These are phyloP conservation scores for Stachybotrys echinatus DNA, from an alignment of 2,329 filamentous ascomycete species.

Conservation along the genomic window DNA sequence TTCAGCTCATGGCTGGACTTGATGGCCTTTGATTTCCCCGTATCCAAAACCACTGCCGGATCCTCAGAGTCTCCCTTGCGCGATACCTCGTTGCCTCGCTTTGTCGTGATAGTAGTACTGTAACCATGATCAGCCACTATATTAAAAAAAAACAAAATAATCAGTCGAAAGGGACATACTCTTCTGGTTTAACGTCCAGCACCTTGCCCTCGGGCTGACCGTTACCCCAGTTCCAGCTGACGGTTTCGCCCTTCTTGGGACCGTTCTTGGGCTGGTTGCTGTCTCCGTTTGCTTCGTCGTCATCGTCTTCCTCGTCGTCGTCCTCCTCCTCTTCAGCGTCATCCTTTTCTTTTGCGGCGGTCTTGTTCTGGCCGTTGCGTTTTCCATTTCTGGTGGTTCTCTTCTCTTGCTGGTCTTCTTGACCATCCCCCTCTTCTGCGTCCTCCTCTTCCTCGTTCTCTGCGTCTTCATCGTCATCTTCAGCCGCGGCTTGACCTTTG, in stretches of 20 bases:
- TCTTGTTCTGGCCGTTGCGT: slow-evolving; percentile 1
- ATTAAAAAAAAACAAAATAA: not conserved
- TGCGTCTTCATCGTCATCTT: slow-evolving; percentile 10
- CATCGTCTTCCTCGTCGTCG: slow-evolving; percentile 8
- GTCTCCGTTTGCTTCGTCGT: slow-evolving; percentile 5
- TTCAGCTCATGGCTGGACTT: slow-evolving; percentile 35
- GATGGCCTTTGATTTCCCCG: slow-evolving; percentile 35
- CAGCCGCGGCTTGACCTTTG: slow-evolving; percentile 12
- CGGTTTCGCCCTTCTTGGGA: slow-evolving; percentile 33
- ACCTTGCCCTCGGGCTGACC: slow-evolving; percentile 38
- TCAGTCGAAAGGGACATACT: slow-evolving; percentile 19
- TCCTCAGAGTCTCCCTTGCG: slow-evolving; percentile 34
- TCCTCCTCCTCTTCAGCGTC: slow-evolving; percentile 7
- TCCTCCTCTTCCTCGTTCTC: slow-evolving; percentile 15
- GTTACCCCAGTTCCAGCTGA: slow-evolving; percentile 41
- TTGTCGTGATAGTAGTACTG: slow-evolving; percentile 33
- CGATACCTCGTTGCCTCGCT: slow-evolving; percentile 33
- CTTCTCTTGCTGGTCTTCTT: slow-evolving; percentile 6
- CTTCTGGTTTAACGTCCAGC: slow-evolving; percentile 35
- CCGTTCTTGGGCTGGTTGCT: slow-evolving; percentile 20
- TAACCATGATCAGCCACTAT: slow-evolving; percentile 9
- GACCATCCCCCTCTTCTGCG: slow-evolving; percentile 9
- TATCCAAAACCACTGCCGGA: slow-evolving; percentile 36
- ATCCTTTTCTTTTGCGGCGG: slow-evolving; percentile 1
- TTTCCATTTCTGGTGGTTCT: slow-evolving; percentile 5